Base-by-base conservation (phyloP, 2,329 filamentous ascomycete genomes). In the Penicillium sp. region DNA sequence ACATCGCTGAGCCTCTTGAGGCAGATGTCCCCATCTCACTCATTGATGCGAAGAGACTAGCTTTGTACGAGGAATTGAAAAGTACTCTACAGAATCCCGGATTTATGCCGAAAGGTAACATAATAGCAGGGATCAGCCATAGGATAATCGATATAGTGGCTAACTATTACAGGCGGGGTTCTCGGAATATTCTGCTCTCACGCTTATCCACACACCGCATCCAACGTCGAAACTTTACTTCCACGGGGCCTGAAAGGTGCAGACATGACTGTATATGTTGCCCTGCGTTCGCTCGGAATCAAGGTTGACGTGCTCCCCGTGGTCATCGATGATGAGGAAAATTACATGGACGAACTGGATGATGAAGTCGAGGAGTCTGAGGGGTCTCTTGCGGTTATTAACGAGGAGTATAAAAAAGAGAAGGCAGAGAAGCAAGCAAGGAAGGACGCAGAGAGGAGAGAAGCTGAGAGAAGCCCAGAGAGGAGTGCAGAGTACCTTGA, bases 101-200 rank as follows among this genome's bases (percentile, higher is more conserved):
- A 0, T 80, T 82, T 55, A 69, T 81, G 63, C 46, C 59, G 29
- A 43, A 2, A 79, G 80, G 80, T 5, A 77, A 33, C 31, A 2
- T 16, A 2, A 16, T 16, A 33, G 4, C 31, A 33, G 14, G 16
- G 1, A 26, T 26, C 26, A 26, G 26, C 5, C 5, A 33, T 11
- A 16, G 13, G 1, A 33, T 6, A 5, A 1, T 33, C 16, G 13
- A 33, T 6, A 33, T 16, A 33, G 5, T 16, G 6, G 13, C 31
- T 33, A 7, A 33, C 14, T 16, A 33, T 7, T 16, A 5, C 35
- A 19, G 35, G 35, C 5, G 35, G 35, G 19, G 62, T 63, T 2
- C 54, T 84, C 0, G 82, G 80, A 0, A 73, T 80, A 29, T 74
- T 67, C 50, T 83, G 79, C 56, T 72, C 73, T 3, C 79, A 84